Evolutionary conservation across 495 filamentous ascomycete species (phyloP), one percentile per base, ranked within the genome.

Genomic region (Pyronema domesticum): DNA sequence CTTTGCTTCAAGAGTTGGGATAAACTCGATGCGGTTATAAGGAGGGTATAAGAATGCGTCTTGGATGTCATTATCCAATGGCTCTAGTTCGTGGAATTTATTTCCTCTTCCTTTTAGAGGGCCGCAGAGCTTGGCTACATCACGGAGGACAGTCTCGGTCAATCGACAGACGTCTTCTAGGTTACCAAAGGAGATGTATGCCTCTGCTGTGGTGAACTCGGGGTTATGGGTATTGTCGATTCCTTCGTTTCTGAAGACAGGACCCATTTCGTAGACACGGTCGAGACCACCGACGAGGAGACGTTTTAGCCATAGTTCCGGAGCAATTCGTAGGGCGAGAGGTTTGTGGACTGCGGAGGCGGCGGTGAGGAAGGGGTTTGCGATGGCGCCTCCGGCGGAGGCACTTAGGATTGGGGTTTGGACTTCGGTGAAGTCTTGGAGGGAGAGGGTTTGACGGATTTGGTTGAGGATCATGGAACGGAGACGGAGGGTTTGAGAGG

Each of bases 181-280:
- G 56, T 80, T 82, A 51, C 84, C 80, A 60, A 87, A 95, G 10
- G 86, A 79, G 50, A 81, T 77, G 68, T 98, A 98, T 74, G 95
- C 95, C 70, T 98, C 91, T 72, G 89, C 95, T 36, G 82, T 95
- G 19, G 83, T 88, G 70, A 95, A 98, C 67, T 98, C 91, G 6
- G 91, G 88, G 63, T 96, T 96, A 68, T 95, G 91, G 0, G 85
- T 94, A 19, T 80, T 76, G 69, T 98, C 91, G 39, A 95, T 65
- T 73, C 86, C 86, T 73, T 98, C 91, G 69, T 98, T 96, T 43
- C 91, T 80, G 68, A 98, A 98, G 33, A 83, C 83, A 35, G 83
- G 80, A 17, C 93, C 91, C 60, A 98, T 86, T 70, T 98, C 91
- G 65, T 91, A 98, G 33, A 98, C 77, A 52, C 75, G 75, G 57